phyloP scores from a whole-genome alignment of 306 rosid genomes.

The Geum urbanum region DNA sequence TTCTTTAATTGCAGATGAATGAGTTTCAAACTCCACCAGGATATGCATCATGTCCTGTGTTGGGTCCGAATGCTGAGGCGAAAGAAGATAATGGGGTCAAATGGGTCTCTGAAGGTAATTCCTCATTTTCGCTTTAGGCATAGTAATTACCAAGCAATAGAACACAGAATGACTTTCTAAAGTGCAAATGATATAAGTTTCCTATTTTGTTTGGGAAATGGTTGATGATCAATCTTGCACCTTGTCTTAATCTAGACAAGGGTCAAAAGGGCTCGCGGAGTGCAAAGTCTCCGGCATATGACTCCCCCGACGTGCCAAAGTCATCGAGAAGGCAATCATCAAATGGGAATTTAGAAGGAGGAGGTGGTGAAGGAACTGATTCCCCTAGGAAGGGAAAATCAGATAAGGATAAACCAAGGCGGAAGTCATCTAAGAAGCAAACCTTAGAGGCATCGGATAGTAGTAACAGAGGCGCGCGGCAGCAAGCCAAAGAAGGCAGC shows the following conservation, averaged over 20 bases:
- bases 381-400: conserved; percentile 52
- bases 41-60: conserved; percentile 34
- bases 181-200: no score
- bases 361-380: conserved; percentile 23
- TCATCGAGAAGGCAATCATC: conserved; percentile 40
- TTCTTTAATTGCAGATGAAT: conserved; percentile 57
- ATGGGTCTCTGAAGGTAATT: conserved; percentile 32
- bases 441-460: conserved; percentile 27
- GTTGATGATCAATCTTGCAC: neutral
- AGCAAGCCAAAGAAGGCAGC: conserved; percentile 16
- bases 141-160: no score
- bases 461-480: conserved; percentile 17
- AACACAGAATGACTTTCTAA: no score
- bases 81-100: conserved; percentile 14
- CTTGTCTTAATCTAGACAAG: conserved; percentile 28
- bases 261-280: conserved; percentile 20
- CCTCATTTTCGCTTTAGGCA: neutral
- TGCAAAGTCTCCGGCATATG: conserved; percentile 21
- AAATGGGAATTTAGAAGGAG: neutral
- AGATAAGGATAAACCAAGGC: conserved; percentile 60
- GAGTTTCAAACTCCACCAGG: conserved; percentile 42
- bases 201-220: neutral
- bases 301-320: conserved; percentile 41
- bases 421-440: conserved; percentile 39
- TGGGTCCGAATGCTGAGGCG: conserved; percentile 22